Evolutionary conservation across 2,329 filamentous ascomycete genomes (phyloP).

Genomic region (Thelonectria blattea): DNA sequence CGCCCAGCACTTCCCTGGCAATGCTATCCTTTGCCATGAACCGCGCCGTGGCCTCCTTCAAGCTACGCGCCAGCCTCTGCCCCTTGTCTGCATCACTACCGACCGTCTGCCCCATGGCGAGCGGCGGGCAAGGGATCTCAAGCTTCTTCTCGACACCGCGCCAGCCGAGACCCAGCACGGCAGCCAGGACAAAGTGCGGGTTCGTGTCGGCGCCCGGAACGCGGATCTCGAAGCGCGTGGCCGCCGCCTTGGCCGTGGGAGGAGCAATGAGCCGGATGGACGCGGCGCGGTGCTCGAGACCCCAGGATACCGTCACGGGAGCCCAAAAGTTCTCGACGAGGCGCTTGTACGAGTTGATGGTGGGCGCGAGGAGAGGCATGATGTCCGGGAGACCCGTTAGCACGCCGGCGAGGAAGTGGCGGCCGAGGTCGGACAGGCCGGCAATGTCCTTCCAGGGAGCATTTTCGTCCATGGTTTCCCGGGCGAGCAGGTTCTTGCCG

Average conservation of each 20-base stretch:
- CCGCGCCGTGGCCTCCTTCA: slow-evolving; percentile 81
- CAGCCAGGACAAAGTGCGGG: slow-evolving; percentile 83
- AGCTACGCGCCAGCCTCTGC: slow-evolving; percentile 77
- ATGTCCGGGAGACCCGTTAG: slow-evolving; percentile 89
- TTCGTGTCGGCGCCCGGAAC: slow-evolving; percentile 96
- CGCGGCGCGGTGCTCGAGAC: slow-evolving; percentile 90
- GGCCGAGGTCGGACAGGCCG: slow-evolving; percentile 83
- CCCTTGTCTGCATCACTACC: slow-evolving; percentile 75
- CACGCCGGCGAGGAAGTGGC: slow-evolving; percentile 91
- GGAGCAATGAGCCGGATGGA: slow-evolving; percentile 90
- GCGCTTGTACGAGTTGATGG: slow-evolving; percentile 97
- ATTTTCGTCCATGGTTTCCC: slow-evolving; percentile 73
- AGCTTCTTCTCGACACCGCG: slow-evolving; percentile 92
- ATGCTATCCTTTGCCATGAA: slow-evolving; percentile 83
- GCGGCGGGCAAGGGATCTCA: slow-evolving; percentile 78
- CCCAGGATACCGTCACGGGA: slow-evolving; percentile 96
- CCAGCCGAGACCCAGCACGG: slow-evolving; percentile 88
- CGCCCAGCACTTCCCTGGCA: slow-evolving; percentile 91
- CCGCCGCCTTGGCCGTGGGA: slow-evolving; percentile 81
- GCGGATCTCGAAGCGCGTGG: slow-evolving; percentile 90
- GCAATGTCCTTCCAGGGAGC: slow-evolving; percentile 77
- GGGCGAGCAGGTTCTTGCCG: slow-evolving; percentile 85
- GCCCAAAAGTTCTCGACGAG: slow-evolving; percentile 99
- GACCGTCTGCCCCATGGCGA: slow-evolving; percentile 84
- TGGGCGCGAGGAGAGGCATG: slow-evolving; percentile 94